phyloP scores from a whole-genome alignment of 441 rosid species.

The Euphorbia celastroides region DNA sequence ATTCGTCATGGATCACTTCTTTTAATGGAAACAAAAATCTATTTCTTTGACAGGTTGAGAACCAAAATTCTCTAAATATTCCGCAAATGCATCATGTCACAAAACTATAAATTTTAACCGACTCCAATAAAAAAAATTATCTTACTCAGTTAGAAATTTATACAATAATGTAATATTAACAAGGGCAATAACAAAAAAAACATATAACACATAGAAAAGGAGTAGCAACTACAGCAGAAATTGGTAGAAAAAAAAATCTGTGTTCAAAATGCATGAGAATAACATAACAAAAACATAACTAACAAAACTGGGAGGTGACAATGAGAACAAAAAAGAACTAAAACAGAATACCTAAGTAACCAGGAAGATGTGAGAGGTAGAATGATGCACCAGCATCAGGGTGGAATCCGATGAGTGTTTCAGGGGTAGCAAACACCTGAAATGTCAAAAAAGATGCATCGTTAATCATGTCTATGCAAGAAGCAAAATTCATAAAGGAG shows the following conservation, averaged over 20 bases:
- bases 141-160: neutral
- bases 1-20: neutral
- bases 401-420: slow-evolving; percentile 86
- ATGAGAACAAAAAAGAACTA: slow-evolving; percentile 5
- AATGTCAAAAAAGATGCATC: neutral
- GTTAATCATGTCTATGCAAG: neutral
- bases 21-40: neutral
- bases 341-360: slow-evolving; percentile 67
- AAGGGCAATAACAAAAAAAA: neutral
- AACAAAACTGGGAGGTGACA: neutral
- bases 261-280: neutral
- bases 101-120: neutral
- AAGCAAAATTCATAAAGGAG: neutral
- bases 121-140: neutral
- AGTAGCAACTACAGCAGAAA: neutral
- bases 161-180: neutral
- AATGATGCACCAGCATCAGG: slow-evolving; percentile 98
- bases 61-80: neutral
- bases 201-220: neutral
- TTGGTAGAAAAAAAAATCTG: neutral
- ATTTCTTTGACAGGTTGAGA: neutral
- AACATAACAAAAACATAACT: neutral
- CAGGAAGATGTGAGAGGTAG: slow-evolving; percentile 79
- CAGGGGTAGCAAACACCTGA: slow-evolving; percentile 93
- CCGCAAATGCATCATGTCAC: neutral